phyloP scores from a whole-genome alignment of 2,329 filamentous ascomycete species.

The Fusarium bactridioides region DNA sequence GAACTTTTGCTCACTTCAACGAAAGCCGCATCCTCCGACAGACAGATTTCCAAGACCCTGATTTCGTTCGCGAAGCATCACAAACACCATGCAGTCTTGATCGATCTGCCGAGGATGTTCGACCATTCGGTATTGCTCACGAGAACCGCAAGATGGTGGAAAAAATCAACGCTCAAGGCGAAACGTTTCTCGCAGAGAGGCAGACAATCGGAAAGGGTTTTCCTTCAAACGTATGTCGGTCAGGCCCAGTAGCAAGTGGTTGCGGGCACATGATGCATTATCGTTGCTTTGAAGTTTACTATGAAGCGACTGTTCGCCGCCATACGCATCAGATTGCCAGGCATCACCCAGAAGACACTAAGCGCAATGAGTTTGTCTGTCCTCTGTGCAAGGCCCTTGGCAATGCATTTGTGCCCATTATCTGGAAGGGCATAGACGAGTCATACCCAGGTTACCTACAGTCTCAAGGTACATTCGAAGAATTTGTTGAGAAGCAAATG shows the following conservation, averaged over 20 bases:
- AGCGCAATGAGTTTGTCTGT: constrained; percentile 89
- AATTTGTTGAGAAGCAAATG: constrained; percentile 72
- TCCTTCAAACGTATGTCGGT: constrained; percentile 68
- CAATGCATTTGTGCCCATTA: constrained; percentile 91
- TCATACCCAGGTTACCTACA: constrained; percentile 78
- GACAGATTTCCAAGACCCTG: constrained; percentile 81
- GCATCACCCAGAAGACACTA: constrained; percentile 85
- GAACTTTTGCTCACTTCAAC: constrained; percentile 89
- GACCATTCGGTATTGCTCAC: constrained; percentile 89
- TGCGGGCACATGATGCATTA: constrained; percentile 99
- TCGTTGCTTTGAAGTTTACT: constrained; percentile 91
- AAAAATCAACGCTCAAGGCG: constrained; percentile 77
- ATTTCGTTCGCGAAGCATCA: constrained; percentile 84
- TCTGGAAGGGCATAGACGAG: constrained; percentile 93
- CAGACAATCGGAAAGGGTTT: constrained; percentile 92
- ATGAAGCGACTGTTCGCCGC: constrained; percentile 80
- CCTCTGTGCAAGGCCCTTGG: constrained; percentile 96
- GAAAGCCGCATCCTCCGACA: constrained; percentile 87
- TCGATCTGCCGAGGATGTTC: constrained; percentile 79
- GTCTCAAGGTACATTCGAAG: constrained; percentile 66
- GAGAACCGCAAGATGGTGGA: constrained; percentile 82
- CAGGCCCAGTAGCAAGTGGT: constrained; percentile 85
- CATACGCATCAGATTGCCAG: constrained; percentile 93
- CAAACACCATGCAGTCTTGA: constrained; percentile 84
- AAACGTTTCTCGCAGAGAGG: constrained; percentile 75